Evolutionary conservation across 2,329 filamentous ascomycete species (phyloP).

Genomic region (Aspergillus pseudoterreus): DNA sequence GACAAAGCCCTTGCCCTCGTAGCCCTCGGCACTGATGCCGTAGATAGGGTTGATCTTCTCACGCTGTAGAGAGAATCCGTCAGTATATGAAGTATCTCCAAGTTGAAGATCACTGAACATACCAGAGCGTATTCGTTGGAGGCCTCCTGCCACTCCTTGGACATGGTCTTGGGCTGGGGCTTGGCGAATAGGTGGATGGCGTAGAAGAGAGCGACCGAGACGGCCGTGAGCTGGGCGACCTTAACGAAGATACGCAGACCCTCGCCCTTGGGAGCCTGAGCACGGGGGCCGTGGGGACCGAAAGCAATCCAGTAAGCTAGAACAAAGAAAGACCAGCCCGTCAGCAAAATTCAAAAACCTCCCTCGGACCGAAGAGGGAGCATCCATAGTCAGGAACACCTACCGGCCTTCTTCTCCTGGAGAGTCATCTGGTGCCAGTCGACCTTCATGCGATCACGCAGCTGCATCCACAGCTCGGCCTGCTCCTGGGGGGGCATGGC

Average conservation of each 20-base stretch:
- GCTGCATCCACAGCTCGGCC: slow-evolving; percentile 97
- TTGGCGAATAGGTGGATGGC: slow-evolving; percentile 68
- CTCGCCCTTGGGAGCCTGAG: slow-evolving; percentile 78
- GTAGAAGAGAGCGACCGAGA: slow-evolving; percentile 69
- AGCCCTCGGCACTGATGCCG: slow-evolving; percentile 74
- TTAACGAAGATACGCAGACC: slow-evolving; percentile 72
- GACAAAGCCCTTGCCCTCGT: slow-evolving; percentile 72
- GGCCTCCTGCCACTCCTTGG: slow-evolving; percentile 93
- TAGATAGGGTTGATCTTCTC: slow-evolving; percentile 85
- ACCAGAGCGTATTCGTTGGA: slow-evolving; percentile 93
- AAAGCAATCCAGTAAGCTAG: slow-evolving; percentile 99
- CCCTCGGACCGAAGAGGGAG: not conserved
- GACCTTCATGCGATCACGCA: slow-evolving; percentile 97
- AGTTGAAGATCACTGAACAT: slow-evolving; percentile 32
- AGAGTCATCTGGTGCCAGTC: slow-evolving; percentile 94
- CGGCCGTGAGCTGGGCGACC: slow-evolving; percentile 63
- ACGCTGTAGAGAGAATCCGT: slow-evolving; percentile 48
- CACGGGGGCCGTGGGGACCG: slow-evolving; percentile 89
- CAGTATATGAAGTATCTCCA: not conserved
- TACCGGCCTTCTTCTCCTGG: slow-evolving; percentile 99
- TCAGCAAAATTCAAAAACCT: slow-evolving; percentile 22
- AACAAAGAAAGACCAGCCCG: slow-evolving; percentile 7
- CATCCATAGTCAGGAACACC: slow-evolving; percentile 42
- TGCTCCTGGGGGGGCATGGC: slow-evolving; percentile 96
- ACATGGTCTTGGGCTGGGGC: slow-evolving; percentile 80